Conservation (phyloP, 2,329 filamentous ascomycete genomes). For the Westerdykella ornata region DNA sequence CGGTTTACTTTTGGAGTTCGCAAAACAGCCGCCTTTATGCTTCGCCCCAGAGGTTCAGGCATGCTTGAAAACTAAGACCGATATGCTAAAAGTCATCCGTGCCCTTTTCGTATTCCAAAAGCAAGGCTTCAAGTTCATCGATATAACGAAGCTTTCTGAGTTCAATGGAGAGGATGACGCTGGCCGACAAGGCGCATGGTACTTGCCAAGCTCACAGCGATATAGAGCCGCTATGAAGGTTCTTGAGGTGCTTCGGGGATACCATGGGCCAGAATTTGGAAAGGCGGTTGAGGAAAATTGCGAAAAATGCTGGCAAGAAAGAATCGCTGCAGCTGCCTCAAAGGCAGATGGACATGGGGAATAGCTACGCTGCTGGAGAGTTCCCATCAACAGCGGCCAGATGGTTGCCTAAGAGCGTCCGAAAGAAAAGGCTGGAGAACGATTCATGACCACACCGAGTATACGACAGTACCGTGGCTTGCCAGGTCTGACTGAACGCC, state of each 20-base stretch:
- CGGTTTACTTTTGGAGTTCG: not conserved
- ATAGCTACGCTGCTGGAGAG: too few relatives aligned
- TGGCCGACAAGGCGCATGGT: not conserved
- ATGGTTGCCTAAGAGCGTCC: too few relatives aligned
- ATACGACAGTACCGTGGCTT: too few relatives aligned
- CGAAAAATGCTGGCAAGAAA: too few relatives aligned
- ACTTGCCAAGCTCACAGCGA: not conserved
- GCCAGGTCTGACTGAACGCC: too few relatives aligned
- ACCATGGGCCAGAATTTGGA: not conserved
- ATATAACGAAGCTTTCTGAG: not conserved
- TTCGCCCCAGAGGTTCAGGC: not conserved
- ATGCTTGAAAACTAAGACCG: not conserved
- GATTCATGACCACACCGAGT: too few relatives aligned
- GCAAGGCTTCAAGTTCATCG: not conserved
- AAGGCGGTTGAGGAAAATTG: too few relatives aligned
- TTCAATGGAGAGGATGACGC: not conserved
- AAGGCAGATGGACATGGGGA: too few relatives aligned
- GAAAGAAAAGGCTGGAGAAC: too few relatives aligned
- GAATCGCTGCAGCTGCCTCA: too few relatives aligned
- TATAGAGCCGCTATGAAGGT: not conserved
- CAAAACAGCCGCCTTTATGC: conserved; percentile 1
- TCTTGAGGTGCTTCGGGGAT: not conserved
- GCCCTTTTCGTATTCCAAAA: not conserved
- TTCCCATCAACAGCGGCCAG: too few relatives aligned
- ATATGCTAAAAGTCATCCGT: not conserved